Percentiles rank a stretch among this genome's conserved stretches.
Evolutionary conservation across 257 asterid genomes (phyloP).

Genomic region (Buddleja alternifolia): DNA sequence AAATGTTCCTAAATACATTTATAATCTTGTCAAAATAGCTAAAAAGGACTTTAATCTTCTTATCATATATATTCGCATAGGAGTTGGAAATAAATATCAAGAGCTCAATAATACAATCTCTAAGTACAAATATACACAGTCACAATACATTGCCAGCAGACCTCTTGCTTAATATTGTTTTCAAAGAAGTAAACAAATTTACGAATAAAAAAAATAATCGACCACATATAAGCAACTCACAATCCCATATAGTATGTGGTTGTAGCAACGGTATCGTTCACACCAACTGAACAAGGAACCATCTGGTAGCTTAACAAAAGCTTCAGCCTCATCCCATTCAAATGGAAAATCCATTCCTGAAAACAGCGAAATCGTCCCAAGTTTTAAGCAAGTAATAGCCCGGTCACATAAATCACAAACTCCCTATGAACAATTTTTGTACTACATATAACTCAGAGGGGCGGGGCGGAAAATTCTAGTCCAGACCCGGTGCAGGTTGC

Average conservation of each 20-base stretch:
- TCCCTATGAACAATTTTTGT: not conserved
- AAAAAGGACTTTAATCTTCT: not conserved
- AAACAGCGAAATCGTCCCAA: constrained; percentile 26
- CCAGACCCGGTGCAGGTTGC: no score
- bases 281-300: constrained; percentile 98
- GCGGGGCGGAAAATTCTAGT: not conserved
- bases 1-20: constrained; percentile 1
- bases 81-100: not conserved
- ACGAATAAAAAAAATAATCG: not conserved
- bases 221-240: constrained; percentile 51
- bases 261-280: constrained; percentile 79
- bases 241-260: constrained; percentile 66
- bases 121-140: no score
- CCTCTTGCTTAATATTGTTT: not conserved
- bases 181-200: not conserved
- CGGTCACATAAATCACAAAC: not conserved
- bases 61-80: not conserved
- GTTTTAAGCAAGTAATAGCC: not conserved
- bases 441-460: not conserved
- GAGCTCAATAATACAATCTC: not conserved
- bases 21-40: not conserved
- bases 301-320: constrained; percentile 84
- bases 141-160: no score
- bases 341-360: constrained; percentile 91
- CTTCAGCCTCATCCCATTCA: constrained; percentile 84